phyloP scores from a whole-genome alignment of 805 yeast species.

The Metschnikowia henanensis region DNA sequence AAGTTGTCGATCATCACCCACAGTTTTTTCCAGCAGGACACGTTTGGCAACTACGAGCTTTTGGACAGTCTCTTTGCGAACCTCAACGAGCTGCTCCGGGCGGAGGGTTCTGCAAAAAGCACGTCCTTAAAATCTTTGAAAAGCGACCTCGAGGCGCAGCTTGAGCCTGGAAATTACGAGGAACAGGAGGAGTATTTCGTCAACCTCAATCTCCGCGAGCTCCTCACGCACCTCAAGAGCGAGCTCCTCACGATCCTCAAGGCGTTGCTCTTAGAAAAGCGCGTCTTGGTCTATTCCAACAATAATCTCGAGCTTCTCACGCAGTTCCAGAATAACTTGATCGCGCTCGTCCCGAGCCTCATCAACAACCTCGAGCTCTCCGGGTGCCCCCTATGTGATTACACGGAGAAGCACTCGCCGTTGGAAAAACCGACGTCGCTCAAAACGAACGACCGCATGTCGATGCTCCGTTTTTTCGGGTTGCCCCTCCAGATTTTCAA shows the following conservation, averaged over 20 bases:
- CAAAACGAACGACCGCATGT: slow-evolving; percentile 73
- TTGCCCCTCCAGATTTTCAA: slow-evolving; percentile 86
- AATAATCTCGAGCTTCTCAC: slow-evolving; percentile 79
- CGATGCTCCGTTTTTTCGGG: slow-evolving; percentile 79
- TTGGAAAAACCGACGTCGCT: slow-evolving; percentile 64
- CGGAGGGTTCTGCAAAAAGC: slow-evolving; percentile 18
- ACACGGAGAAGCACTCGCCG: slow-evolving; percentile 46
- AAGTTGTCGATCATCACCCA: slow-evolving; percentile 87
- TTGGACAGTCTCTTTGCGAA: slow-evolving; percentile 72
- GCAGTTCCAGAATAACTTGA: slow-evolving; percentile 76
- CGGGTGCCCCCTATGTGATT: slow-evolving; percentile 72
- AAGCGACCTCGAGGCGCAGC: slow-evolving; percentile 10
- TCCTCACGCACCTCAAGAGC: slow-evolving; percentile 57
- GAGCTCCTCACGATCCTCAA: slow-evolving; percentile 70
- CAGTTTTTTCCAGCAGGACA: slow-evolving; percentile 78
- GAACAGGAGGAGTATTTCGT: slow-evolving; percentile 45
- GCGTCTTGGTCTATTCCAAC: slow-evolving; percentile 70
- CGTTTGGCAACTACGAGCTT: slow-evolving; percentile 69
- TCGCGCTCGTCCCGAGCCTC: slow-evolving; percentile 81
- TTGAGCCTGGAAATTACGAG: slow-evolving; percentile 22
- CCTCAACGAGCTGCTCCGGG: slow-evolving; percentile 38
- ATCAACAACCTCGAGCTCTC: slow-evolving; percentile 70
- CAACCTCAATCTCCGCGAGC: slow-evolving; percentile 70
- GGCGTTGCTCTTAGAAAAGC: slow-evolving; percentile 72
- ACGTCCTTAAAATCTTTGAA: slow-evolving; percentile 10